A percentile compares a stretch with the other conserved stretches of the same genome.
Evolutionary conservation across 1,284 basidiomycete species (phyloP).

Genomic region (Microbotryum silenes-acaulis): DNA sequence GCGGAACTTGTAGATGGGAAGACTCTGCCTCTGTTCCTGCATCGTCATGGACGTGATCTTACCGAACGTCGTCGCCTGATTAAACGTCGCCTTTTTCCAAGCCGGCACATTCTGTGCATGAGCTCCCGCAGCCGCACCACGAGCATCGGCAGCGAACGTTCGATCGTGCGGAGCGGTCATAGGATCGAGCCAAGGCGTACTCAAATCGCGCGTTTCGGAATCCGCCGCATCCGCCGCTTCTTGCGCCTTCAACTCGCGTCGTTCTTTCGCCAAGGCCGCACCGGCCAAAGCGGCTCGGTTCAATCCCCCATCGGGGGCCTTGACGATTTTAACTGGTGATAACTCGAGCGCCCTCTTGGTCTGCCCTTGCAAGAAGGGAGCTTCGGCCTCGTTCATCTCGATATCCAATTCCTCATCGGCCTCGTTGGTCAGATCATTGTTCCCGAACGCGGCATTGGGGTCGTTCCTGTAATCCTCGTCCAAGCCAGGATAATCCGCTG

Average conservation of each 20-base stretch:
- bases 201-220: constrained; percentile 85
- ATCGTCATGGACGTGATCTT: constrained; percentile 85
- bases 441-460: constrained; percentile 45
- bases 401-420: constrained; percentile 95
- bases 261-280: constrained; percentile 86
- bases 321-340: constrained; percentile 85
- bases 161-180: constrained; percentile 84
- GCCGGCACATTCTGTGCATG: constrained; percentile 65
- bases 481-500: constrained; percentile 91
- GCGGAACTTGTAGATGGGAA: constrained; percentile 95
- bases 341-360: constrained; percentile 90
- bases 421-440: constrained; percentile 51
- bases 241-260: constrained; percentile 85
- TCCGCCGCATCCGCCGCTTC: constrained; percentile 92
- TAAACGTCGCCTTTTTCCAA: constrained; percentile 90
- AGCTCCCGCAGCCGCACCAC: constrained; percentile 55
- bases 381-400: constrained; percentile 93
- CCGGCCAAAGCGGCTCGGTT: constrained; percentile 93
- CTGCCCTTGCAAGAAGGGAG: constrained; percentile 91
- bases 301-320: constrained; percentile 55
- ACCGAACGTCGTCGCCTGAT: constrained; percentile 94
- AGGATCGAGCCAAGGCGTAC: constrained; percentile 92
- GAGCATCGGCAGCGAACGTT: constrained; percentile 86
- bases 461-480: constrained; percentile 75
- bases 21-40: constrained; percentile 79